phyloP scores from a whole-genome alignment of 805 yeast species.

The Sungouiozyma intestinalis region DNA sequence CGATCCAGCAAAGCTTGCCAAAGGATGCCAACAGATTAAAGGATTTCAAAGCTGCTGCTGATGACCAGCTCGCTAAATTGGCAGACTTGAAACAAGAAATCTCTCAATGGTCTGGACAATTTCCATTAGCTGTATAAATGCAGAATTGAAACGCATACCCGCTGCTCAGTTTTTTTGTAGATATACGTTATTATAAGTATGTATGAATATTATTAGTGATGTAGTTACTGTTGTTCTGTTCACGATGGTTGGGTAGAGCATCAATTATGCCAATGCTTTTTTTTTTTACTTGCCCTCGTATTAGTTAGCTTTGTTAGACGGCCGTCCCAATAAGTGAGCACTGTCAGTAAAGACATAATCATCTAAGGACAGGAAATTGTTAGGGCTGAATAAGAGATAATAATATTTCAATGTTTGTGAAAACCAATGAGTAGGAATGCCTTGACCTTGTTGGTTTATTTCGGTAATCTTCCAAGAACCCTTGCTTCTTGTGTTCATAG shows the following conservation, averaged over 20 bases:
- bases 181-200: not conserved
- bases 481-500: slow-evolving; percentile 28
- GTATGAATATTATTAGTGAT: not conserved
- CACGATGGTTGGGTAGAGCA: too few species aligned
- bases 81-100: slow-evolving; percentile 64
- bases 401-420: slow-evolving; percentile 51
- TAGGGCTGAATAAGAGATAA: slow-evolving; percentile 39
- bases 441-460: slow-evolving; percentile 22
- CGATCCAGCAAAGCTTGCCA: slow-evolving; percentile 71
- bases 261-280: too few species aligned
- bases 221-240: too few species aligned
- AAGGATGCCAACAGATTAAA: slow-evolving; percentile 88
- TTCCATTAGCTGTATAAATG: slow-evolving; percentile 56
- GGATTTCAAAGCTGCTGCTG: slow-evolving; percentile 83
- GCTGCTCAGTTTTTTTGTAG: too few species aligned
- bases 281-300: too few species aligned
- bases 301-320: not conserved
- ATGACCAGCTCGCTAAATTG: slow-evolving; percentile 62
- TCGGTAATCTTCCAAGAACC: slow-evolving; percentile 32
- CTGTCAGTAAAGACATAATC: slow-evolving; percentile 51
- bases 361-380: slow-evolving; percentile 35
- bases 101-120: slow-evolving; percentile 82
- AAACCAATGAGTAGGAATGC: slow-evolving; percentile 43
- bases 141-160: too few species aligned
- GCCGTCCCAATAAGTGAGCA: slow-evolving; percentile 44